Conservation (phyloP, 2,329 filamentous ascomycete species). For the Phaeosphaeria sp. region DNA sequence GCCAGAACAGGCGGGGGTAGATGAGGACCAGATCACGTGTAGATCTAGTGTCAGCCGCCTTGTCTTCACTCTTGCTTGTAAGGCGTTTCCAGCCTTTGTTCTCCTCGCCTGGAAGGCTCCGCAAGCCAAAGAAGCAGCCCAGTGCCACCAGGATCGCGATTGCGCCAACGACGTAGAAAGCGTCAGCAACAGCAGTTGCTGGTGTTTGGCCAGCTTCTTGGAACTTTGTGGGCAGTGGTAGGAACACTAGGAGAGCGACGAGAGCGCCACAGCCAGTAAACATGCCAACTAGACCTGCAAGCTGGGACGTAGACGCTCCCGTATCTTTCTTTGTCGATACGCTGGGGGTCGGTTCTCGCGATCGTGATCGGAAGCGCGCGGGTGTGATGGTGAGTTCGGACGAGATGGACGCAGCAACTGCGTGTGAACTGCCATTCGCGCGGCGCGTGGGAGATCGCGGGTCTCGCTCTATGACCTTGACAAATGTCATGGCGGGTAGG, state of each 20-base stretch:
- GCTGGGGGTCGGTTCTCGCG: constrained; percentile 20
- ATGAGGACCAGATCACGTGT: constrained; percentile 66
- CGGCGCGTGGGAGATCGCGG: constrained; percentile 35
- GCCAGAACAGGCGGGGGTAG: constrained; percentile 53
- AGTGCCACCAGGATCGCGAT: constrained; percentile 76
- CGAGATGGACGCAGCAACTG: constrained; percentile 71
- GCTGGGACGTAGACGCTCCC: constrained; percentile 60
- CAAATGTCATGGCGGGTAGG: constrained; percentile 71
- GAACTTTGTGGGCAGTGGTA: constrained; percentile 86
- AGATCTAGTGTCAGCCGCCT: constrained; percentile 18
- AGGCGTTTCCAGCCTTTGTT: constrained; percentile 70
- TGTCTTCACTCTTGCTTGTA: constrained; percentile 32
- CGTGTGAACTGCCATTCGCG: constrained; percentile 58
- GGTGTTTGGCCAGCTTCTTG: constrained; percentile 74
- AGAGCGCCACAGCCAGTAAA: constrained; percentile 93
- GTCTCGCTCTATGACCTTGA: constrained; percentile 28
- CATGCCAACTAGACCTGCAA: constrained; percentile 89
- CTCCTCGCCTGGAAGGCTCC: constrained; percentile 72
- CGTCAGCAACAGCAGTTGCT: constrained; percentile 76
- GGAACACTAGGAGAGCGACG: constrained; percentile 79
- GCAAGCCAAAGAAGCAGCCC: constrained; percentile 81
- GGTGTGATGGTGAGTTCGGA: constrained; percentile 80
- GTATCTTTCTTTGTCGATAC: constrained; percentile 26
- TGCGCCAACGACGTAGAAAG: constrained; percentile 84
- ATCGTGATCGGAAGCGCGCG: constrained; percentile 52